Percentiles rank a stretch among this genome's conserved stretches.
These are phyloP conservation scores for Dipteronia dyeriana DNA, from an alignment of 345 rosid genomes.

Conservation along the genomic window DNA sequence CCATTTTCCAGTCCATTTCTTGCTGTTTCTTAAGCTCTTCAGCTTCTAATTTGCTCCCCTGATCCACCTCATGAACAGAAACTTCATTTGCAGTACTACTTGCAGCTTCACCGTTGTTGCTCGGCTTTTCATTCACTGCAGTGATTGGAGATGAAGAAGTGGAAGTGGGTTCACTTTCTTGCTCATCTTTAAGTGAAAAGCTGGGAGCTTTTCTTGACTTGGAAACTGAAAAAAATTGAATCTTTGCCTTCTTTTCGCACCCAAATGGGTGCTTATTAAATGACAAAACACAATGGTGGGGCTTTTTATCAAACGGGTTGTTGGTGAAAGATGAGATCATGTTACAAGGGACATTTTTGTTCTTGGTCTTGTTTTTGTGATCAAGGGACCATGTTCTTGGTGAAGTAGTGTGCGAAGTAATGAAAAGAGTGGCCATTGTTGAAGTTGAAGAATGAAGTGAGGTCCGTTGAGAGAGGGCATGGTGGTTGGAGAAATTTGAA, in stretches of 20 bases:
- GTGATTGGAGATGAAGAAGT: conserved; percentile 45
- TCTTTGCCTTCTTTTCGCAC: neutral
- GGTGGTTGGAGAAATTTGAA: neutral
- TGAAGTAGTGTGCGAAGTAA: conserved; percentile 28
- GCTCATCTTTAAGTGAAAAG: conserved; percentile 46
- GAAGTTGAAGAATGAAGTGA: neutral
- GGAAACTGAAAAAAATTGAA: conserved; percentile 1
- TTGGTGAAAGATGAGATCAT: conserved; percentile 13
- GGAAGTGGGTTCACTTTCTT: conserved; percentile 32
- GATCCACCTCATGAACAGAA: conserved; percentile 17
- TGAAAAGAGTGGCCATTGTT: conserved; percentile 37
- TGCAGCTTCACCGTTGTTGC: conserved; percentile 11
- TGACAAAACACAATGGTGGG: neutral
- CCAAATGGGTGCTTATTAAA: conserved; percentile 10
- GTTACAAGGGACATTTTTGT: neutral
- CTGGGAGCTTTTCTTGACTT: conserved; percentile 27
- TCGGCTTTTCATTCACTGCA: conserved; percentile 40
- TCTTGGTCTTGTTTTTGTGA: neutral
- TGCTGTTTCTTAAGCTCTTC: conserved; percentile 57
- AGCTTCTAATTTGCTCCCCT: conserved; percentile 19
- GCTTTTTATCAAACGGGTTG: conserved; percentile 6
- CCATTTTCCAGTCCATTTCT: conserved; percentile 88
- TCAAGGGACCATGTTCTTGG: conserved; percentile 6
- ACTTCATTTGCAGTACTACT: conserved; percentile 22
- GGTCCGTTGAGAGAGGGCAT: conserved; percentile 8